Evolutionary conservation across 371 early-diverging fungal genomes (phyloP).

Genomic region (Haplosporangium sp.): DNA sequence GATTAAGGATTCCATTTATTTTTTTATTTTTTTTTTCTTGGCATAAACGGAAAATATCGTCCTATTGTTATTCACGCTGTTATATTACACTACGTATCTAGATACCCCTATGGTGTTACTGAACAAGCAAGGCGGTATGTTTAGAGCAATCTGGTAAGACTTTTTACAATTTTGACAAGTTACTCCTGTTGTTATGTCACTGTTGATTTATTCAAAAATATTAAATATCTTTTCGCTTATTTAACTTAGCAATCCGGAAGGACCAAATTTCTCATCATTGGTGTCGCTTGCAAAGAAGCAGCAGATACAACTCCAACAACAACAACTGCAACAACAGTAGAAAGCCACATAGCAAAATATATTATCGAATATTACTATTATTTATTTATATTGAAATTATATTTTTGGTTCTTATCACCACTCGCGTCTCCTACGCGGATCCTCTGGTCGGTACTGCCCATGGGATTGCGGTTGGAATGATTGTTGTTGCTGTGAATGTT

Average conservation of each 20-base stretch:
- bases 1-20: no score
- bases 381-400: not conserved
- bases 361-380: not conserved
- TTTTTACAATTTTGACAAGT: not conserved
- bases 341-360: not conserved
- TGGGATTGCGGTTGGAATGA: not conserved
- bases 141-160: conserved; percentile 39
- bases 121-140: conserved; percentile 34
- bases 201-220: not conserved
- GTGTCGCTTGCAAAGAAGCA: conserved; percentile 49
- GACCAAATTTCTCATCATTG: conserved; percentile 44
- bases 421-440: not conserved
- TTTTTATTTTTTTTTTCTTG: not conserved
- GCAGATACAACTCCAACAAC: conserved; percentile 16
- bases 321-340: not conserved
- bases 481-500: not conserved
- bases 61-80: not conserved
- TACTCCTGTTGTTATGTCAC: not conserved
- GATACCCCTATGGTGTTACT: conserved; percentile 45
- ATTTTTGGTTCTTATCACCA: not conserved
- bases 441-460: not conserved
- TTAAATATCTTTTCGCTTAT: not conserved
- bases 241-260: conserved; percentile 30
- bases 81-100: not conserved
- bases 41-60: not conserved